These are phyloP conservation scores for Coemansia sp. DNA, from an alignment of 192 early-diverging fungal species.

Conservation along the genomic window DNA sequence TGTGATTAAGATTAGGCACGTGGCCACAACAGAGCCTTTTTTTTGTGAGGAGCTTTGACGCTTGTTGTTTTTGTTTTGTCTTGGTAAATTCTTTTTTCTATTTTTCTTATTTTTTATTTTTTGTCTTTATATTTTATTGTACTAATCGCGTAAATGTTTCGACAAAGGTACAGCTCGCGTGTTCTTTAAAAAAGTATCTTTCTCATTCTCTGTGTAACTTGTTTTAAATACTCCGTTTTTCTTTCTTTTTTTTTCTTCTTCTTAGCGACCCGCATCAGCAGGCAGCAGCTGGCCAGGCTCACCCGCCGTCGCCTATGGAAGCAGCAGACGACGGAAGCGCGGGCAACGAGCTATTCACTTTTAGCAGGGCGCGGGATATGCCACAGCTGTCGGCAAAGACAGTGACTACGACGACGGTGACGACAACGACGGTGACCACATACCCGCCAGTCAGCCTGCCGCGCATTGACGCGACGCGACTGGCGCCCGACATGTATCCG, in stretches of 20 bases:
- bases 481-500: conserved; percentile 71
- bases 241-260: too few relatives aligned
- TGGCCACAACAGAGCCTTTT: background rate
- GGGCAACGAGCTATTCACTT: background rate
- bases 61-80: conserved; percentile 7
- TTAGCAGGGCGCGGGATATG: background rate
- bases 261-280: background rate
- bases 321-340: background rate
- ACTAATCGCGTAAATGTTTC: background rate
- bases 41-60: background rate
- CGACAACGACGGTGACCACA: conserved; percentile 81
- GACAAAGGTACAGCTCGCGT: background rate
- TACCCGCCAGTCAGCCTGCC: conserved; percentile 76
- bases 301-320: conserved; percentile 4
- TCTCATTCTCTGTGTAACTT: background rate
- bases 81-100: background rate
- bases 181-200: background rate
- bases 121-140: background rate
- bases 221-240: too few relatives aligned
- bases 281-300: background rate
- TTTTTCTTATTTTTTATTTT: conserved; percentile 7
- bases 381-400: conserved; percentile 62
- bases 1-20: conserved; percentile 25
- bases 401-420: conserved; percentile 73
- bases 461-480: conserved; percentile 51